Conservation (phyloP, 2,329 filamentous ascomycete species). For the Aspergillus sergii region DNA sequence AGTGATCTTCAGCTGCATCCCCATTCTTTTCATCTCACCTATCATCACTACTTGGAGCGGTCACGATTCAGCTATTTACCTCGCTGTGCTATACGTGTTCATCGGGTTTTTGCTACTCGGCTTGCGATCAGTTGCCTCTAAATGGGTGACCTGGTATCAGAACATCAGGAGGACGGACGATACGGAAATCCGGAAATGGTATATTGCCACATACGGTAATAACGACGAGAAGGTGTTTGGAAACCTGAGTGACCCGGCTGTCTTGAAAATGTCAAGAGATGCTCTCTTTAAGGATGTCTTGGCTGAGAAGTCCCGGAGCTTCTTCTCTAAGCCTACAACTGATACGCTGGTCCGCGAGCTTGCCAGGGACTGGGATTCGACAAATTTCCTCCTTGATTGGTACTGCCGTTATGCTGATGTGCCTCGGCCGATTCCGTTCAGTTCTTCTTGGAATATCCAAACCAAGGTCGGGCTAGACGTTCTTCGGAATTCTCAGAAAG, state of each 20-base stretch:
- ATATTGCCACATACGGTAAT: slow-evolving; percentile 35
- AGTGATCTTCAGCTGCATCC: slow-evolving; percentile 58
- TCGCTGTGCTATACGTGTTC: slow-evolving; percentile 57
- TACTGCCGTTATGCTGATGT: slow-evolving; percentile 53
- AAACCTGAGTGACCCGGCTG: slow-evolving; percentile 52
- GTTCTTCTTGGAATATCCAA: slow-evolving; percentile 61
- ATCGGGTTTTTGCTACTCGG: slow-evolving; percentile 55
- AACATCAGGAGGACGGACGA: slow-evolving; percentile 43
- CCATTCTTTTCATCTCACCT: slow-evolving; percentile 60
- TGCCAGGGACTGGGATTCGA: slow-evolving; percentile 55
- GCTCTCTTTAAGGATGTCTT: slow-evolving; percentile 50
- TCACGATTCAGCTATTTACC: slow-evolving; percentile 60
- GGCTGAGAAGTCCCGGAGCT: slow-evolving; percentile 46
- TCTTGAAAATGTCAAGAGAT: slow-evolving; percentile 51
- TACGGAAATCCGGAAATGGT: slow-evolving; percentile 45
- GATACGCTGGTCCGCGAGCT: slow-evolving; percentile 55
- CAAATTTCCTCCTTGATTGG: slow-evolving; percentile 58
- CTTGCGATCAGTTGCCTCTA: slow-evolving; percentile 56
- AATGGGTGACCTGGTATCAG: slow-evolving; percentile 61
- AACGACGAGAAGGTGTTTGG: slow-evolving; percentile 44
- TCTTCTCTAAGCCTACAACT: slow-evolving; percentile 46
- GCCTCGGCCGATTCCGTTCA: slow-evolving; percentile 56
- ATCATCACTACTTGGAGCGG: slow-evolving; percentile 57
- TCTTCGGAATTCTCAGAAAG: slow-evolving; percentile 56
- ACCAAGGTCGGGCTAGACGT: slow-evolving; percentile 57